phyloP scores from a whole-genome alignment of 176 grass and related monocot genomes.

The Pontederia paniculata region DNA sequence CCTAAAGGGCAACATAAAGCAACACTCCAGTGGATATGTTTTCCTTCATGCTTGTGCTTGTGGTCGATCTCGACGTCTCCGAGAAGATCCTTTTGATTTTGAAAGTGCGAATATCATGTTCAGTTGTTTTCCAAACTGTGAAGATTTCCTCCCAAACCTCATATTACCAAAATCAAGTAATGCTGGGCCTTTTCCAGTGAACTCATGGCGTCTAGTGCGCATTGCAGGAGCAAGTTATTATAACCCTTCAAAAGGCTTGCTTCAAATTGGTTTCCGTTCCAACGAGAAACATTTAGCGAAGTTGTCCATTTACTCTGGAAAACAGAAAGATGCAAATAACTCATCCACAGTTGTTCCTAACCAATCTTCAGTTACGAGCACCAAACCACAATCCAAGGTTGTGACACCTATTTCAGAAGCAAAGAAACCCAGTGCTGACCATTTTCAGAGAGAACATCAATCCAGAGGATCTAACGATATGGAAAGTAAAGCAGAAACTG shows the following conservation, averaged over 20 bases:
- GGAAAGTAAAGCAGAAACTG: slow-evolving; percentile 41
- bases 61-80: slow-evolving; percentile 61
- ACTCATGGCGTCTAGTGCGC: slow-evolving; percentile 64
- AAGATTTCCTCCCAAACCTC: slow-evolving; percentile 67
- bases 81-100: slow-evolving; percentile 90
- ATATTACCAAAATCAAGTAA: slow-evolving; percentile 35
- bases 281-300: slow-evolving; percentile 66
- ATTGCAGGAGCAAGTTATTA: slow-evolving; percentile 90
- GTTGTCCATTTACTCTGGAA: slow-evolving; percentile 46
- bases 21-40: slow-evolving; percentile 67
- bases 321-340: slow-evolving; percentile 21
- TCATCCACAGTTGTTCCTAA: slow-evolving; percentile 2
- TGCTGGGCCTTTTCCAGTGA: slow-evolving; percentile 31
- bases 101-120: slow-evolving; percentile 63
- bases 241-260: slow-evolving; percentile 72
- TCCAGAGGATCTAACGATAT: slow-evolving; percentile 30
- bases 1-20: slow-evolving; percentile 23
- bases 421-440: slow-evolving; percentile 1
- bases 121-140: slow-evolving; percentile 68
- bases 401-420: slow-evolving; percentile 10
- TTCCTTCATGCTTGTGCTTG: slow-evolving; percentile 98
- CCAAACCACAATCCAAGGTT: slow-evolving; percentile 21
- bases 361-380: slow-evolving; percentile 24
- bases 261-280: slow-evolving; percentile 76
- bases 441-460: slow-evolving; percentile 8